Evolutionary conservation across 2,329 filamentous ascomycete genomes (phyloP), one percentile per base, ranked within the genome.

Genomic region (Colletotrichum agaves): DNA sequence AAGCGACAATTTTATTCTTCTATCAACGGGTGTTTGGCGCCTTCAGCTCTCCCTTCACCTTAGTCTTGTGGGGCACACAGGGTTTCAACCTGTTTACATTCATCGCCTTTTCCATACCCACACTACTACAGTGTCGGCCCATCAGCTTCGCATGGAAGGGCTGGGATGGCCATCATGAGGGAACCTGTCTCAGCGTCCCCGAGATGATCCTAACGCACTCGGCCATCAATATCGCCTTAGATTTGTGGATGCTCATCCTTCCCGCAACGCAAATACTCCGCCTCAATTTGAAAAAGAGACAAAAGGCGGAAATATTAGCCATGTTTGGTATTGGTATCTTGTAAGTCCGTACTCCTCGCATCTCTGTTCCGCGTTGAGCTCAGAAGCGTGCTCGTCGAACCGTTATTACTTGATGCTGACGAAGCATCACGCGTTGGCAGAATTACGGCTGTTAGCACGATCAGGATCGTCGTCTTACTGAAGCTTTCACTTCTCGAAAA

Each of bases 131-230:
- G 56, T 83, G 82, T 72, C 70, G 73, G 3, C 82, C 82, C 0
- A 74, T 85, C 11, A 69, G 73, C 7, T 82, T 77, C 67, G 79
- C 79, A 71, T 86, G 84, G 84, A 62, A 84, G 13, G 46, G 31
- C 7, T 70, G 78, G 78, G 76, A 78, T 37, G 64, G 65, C 15
- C 61, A 33, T 2, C 64, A 67, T 23, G 55, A 64, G 1, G 79
- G 79, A 0, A 63, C 47, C 12, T 82, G 80, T 64, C 73, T 77
- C 5, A 75, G 81, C 31, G 73, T 82, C 55, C 76, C 75, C 19
- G 73, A 73, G 4, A 78, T 81, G 46, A 75, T 75, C 23, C 84
- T 81, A 73, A 72, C 78, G 10, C 77, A 77, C 56, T 78, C 83
- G 1, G 77, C 72, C 1, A 75, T 84, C 56, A 84, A 81, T 60